These are phyloP conservation scores for Pistacia vera DNA, from an alignment of 345 rosid species.

Conservation along the genomic window DNA sequence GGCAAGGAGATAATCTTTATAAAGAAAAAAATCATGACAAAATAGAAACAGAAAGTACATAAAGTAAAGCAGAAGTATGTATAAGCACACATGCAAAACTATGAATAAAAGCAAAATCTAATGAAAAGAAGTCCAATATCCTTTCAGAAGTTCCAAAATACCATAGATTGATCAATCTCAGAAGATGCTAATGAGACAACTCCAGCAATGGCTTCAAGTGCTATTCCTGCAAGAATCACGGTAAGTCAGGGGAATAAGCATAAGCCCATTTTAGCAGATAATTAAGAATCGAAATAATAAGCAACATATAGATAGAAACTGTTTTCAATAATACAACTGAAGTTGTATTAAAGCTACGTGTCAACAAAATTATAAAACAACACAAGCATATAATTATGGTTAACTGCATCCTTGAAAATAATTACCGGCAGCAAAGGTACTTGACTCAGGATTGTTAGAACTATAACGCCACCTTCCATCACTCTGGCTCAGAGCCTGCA, in stretches of 20 bases:
- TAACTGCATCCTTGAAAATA: constrained; percentile 1
- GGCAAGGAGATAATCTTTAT: not conserved
- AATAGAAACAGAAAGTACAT: not conserved
- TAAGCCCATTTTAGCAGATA: not conserved
- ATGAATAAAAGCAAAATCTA: not conserved
- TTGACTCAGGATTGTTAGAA: constrained; percentile 76
- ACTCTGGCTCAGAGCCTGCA: constrained; percentile 88
- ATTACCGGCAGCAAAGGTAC: constrained; percentile 92
- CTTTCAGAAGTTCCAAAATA: constrained; percentile 34
- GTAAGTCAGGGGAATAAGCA: constrained; percentile 7
- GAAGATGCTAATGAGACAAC: constrained; percentile 76
- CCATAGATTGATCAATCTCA: constrained; percentile 80
- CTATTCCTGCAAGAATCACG: constrained; percentile 62
- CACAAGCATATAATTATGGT: not conserved
- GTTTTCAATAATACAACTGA: not conserved
- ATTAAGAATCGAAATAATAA: not conserved
- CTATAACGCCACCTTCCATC: constrained; percentile 96
- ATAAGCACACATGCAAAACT: not conserved
- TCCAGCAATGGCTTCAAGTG: constrained; percentile 88
- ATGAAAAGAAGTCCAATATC: not conserved
- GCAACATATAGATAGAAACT: not conserved
- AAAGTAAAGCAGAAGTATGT: too few relatives aligned
- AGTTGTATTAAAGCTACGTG: not conserved
- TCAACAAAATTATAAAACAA: not conserved
- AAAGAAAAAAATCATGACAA: not conserved